These are phyloP conservation scores for Aspergillus ibericus DNA, from an alignment of 2,329 filamentous ascomycete genomes.

Conservation along the genomic window DNA sequence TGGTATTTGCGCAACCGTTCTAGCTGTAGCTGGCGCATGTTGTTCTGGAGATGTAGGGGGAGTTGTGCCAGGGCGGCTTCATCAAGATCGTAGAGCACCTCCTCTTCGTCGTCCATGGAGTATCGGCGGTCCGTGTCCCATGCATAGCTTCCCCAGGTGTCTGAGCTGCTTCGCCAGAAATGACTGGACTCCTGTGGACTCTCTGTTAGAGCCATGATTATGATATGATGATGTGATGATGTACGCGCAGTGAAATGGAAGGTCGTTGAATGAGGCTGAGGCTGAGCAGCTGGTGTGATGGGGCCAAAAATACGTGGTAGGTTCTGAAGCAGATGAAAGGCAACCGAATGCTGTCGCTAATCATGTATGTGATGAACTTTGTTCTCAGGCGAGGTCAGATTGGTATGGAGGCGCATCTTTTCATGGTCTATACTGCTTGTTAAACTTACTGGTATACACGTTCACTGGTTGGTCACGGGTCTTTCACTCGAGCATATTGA, in stretches of 20 bases:
- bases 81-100: conserved; percentile 30
- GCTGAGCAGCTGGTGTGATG: neutral
- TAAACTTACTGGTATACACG: neutral
- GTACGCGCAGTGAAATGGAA: neutral
- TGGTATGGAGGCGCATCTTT: neutral
- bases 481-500: neutral
- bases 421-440: neutral
- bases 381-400: neutral
- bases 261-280: neutral
- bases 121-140: neutral
- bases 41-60: conserved; percentile 25
- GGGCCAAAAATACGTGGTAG: conserved; percentile 1
- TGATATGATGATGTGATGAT: neutral
- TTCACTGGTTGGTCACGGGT: neutral
- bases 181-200: neutral
- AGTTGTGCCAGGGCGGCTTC: conserved; percentile 27
- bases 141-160: neutral
- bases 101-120: conserved; percentile 25
- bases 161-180: neutral
- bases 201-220: neutral
- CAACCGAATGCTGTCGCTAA: neutral
- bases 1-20: conserved; percentile 21
- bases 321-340: neutral
- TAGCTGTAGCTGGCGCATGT: conserved; percentile 29
- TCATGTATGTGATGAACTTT: neutral